Base-by-base conservation (phyloP, 1,284 basidiomycete species). In the Leccinum solheimii region DNA sequence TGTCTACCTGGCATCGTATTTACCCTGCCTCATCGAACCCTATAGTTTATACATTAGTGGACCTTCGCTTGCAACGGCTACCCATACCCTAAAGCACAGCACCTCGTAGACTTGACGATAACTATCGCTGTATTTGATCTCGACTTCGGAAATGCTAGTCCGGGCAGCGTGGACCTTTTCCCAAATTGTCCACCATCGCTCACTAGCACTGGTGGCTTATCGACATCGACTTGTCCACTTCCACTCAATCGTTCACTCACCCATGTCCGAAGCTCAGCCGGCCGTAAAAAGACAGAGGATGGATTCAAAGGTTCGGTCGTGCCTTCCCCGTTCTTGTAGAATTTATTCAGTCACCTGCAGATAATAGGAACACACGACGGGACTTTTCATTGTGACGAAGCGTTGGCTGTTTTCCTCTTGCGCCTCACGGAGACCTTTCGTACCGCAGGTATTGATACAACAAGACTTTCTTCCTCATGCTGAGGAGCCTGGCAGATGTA, bases 341-440 rank as follows among this genome's bases (percentile, higher is more conserved):
- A 45, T 1, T 1, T 45, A 45, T 19, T 19, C 10, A 13, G 9
- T 56, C 48, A 13, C 45, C 30, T 27, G 34, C 55, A 91, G 88
- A 74, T 84, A 45, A 96, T 97, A 70, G 94, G 94, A 57, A 98
- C 96, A 2, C 96, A 98, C 78, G 94, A 92, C 64, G 96, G 96
- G 23, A 95, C 94, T 0, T 98, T 98, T 76, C 97, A 99, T 74
- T 97, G 95, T 73, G 97, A 99, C 73, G 96, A 97, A 77, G 94
- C 94, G 0, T 83, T 97, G 21, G 95, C 95, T 1, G 94, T 97
- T n/a, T 95, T 91, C 77, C 82, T 99, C 62, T 82, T 99, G 49
- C 87, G 88, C 57, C 87, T 88, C 69, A 95, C 96, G 1, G 79
- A 84, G 23, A 78, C 84, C 26, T 98, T 93, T 77, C 84, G 82